Conservation (phyloP, 495 filamentous ascomycete genomes). For the Daldinia bambusicola region DNA sequence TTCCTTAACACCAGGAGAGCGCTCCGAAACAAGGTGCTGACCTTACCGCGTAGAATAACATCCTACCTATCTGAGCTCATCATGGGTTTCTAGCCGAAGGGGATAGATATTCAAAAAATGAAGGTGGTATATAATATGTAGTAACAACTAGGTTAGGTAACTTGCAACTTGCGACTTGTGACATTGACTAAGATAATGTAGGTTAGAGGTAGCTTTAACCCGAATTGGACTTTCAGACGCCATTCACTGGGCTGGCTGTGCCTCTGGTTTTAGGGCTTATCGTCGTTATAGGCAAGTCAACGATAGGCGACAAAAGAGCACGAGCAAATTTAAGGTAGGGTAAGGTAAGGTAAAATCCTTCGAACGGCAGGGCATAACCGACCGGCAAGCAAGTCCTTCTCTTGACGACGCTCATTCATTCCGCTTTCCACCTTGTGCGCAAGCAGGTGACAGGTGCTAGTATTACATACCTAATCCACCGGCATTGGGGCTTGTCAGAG, state of each 20-base stretch:
- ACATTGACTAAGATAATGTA: conserved; percentile 22
- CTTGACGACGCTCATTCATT: neutral
- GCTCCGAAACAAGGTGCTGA: neutral
- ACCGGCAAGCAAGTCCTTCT: conserved; percentile 5
- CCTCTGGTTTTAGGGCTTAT: conserved; percentile 13
- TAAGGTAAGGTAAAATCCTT: conserved; percentile 21
- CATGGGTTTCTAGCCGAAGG: conserved; percentile 11
- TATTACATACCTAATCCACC: neutral
- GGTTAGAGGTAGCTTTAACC: conserved; percentile 3
- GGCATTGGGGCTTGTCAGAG: conserved; percentile 1
- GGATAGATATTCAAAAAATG: conserved; percentile 24
- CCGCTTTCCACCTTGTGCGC: neutral
- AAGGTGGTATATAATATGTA: conserved; percentile 23
- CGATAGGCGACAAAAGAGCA: conserved; percentile 21
- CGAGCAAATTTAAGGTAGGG: conserved; percentile 15
- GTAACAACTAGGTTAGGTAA: conserved; percentile 7
- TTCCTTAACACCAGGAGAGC: neutral
- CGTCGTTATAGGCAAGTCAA: conserved; percentile 14
- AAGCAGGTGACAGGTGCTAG: too few relatives aligned
- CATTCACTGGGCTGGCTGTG: neutral
- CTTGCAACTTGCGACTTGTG: too few relatives aligned
- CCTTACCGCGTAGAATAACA: neutral
- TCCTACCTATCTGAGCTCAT: conserved; percentile 6
- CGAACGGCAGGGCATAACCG: conserved; percentile 9
- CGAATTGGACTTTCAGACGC: conserved; percentile 1